Evolutionary conservation across 164 flowering plant genomes (phyloP), one percentile per base, ranked within the genome.

Genomic region (Umbellularia californica): DNA sequence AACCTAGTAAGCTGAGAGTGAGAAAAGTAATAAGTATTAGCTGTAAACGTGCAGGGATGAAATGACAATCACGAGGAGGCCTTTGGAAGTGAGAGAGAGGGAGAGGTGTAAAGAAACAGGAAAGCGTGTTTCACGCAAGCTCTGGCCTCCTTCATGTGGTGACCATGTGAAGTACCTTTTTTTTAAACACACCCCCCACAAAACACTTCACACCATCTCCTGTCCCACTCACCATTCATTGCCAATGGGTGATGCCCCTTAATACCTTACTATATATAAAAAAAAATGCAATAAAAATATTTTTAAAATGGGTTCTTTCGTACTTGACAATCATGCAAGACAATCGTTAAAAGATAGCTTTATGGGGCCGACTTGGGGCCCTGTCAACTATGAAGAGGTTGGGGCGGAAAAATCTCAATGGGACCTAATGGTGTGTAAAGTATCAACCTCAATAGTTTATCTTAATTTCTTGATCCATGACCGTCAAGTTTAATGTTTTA

Each of bases 391-490:
- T 3, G 33, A 4, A 4, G 33, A 4, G 33, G 33, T 3, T 5
- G 33, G 33, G 33, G 33, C 0, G 5, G 33, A 4, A 30, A 30
- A 4, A 30, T 30, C 33, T 30, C 33, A 30, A 52, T 52, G 14
- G 14, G 0, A 1, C 17, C 19, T 52, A 14, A 11, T 14, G 2
- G 2, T 14, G 14, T 52, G 14, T 14, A 11, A 52, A 52, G 13
- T 52, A 52, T 52, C 13, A 12, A 52, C 60, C n/a, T 55, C 20
- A 19, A 35, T 35, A 35, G 47, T 5, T 35, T 7, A 6, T 35
- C 10, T 35, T 5, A 7, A 35, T 0, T 0, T 0, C 10, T 7
- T 35, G 10, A 35, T 35, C 10, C 10, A 35, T 0, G 6, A 0
- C 47, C 47, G 0, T 35, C 1, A 35, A 35, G 47, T 35, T 35